phyloP scores from a whole-genome alignment of 2,329 filamentous ascomycete genomes.

The Mycosphaerelloides madeirae region DNA sequence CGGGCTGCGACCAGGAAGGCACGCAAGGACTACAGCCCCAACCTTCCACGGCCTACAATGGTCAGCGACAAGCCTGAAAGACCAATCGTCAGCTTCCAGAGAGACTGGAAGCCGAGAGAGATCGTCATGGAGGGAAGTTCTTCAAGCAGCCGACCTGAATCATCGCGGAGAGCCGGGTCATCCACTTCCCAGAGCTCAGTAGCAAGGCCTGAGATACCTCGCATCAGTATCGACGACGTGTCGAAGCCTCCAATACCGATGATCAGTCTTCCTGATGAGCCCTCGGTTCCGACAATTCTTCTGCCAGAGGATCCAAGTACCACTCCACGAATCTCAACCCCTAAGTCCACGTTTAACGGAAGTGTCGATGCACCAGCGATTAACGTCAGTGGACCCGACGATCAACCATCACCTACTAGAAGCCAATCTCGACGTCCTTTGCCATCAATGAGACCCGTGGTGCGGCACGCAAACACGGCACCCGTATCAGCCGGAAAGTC shows the following conservation, averaged over 20 bases:
- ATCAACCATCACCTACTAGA: constrained; percentile 12
- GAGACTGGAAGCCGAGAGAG: constrained; percentile 71
- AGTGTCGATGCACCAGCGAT: constrained; percentile 17
- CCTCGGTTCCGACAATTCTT: constrained; percentile 24
- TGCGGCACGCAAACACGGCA: constrained; percentile 29
- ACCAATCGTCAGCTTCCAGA: constrained; percentile 96
- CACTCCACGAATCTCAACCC: constrained; percentile 9
- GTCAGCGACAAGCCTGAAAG: constrained; percentile 87
- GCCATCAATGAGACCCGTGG: constrained; percentile 46
- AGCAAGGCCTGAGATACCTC: constrained; percentile 7
- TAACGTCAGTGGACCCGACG: constrained; percentile 16
- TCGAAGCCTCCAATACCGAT: constrained; percentile 37
- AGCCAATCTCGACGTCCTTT: constrained; percentile 37
- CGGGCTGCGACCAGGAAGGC: constrained; percentile 85
- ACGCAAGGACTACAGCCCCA: constrained; percentile 78
- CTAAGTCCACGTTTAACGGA: too few relatives aligned
- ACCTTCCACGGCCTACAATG: constrained; percentile 79
- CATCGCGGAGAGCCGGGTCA: neutral
- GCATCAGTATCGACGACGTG: constrained; percentile 12
- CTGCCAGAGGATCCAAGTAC: constrained; percentile 31
- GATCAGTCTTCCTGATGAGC: constrained; percentile 49
- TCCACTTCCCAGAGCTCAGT: constrained; percentile 1
- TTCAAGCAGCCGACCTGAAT: constrained; percentile 4
- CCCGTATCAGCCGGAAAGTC: constrained; percentile 31
- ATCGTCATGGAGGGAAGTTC: constrained; percentile 61